Evolutionary conservation across 2,329 filamentous ascomycete species (phyloP).

Genomic region (Colletotrichum tropicale): DNA sequence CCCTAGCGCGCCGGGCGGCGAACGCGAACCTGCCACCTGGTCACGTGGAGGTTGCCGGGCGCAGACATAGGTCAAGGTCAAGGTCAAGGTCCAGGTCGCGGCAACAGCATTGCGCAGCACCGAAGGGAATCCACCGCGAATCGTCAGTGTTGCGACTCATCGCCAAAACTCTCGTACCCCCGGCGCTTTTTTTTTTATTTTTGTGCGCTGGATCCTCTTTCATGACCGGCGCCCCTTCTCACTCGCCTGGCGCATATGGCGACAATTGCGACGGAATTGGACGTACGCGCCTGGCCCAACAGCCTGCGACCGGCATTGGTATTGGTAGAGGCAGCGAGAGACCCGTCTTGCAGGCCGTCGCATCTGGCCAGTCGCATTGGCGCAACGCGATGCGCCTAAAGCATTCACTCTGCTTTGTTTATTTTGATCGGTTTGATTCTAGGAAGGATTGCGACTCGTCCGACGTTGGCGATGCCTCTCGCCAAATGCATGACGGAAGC

Average conservation of each 20-base stretch:
- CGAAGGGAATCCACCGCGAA: not conserved
- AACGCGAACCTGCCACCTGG: not conserved
- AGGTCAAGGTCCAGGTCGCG: not conserved
- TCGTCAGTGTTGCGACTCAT: constrained; percentile 8
- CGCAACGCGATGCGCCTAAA: constrained; percentile 18
- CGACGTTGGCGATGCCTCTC: not conserved
- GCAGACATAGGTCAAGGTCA: not conserved
- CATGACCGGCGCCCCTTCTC: not conserved
- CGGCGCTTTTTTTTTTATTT: not conserved
- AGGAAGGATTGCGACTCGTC: not conserved
- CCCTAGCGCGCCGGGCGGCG: not conserved
- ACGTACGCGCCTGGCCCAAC: constrained; percentile 13
- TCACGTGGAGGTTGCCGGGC: not conserved
- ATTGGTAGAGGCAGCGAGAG: not conserved
- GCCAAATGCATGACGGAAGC: not conserved
- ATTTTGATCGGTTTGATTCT: not conserved
- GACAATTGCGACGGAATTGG: constrained; percentile 3
- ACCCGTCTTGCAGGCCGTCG: constrained; percentile 1
- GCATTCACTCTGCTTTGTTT: constrained; percentile 9
- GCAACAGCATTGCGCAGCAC: not conserved
- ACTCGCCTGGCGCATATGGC: not conserved
- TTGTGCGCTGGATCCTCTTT: not conserved
- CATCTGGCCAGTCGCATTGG: constrained; percentile 18
- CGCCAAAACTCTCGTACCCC: not conserved
- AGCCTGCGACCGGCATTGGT: constrained; percentile 2